Evolutionary conservation across 2,329 filamentous ascomycete species (phyloP).

Genomic region (Tolypocladium pustulatum): DNA sequence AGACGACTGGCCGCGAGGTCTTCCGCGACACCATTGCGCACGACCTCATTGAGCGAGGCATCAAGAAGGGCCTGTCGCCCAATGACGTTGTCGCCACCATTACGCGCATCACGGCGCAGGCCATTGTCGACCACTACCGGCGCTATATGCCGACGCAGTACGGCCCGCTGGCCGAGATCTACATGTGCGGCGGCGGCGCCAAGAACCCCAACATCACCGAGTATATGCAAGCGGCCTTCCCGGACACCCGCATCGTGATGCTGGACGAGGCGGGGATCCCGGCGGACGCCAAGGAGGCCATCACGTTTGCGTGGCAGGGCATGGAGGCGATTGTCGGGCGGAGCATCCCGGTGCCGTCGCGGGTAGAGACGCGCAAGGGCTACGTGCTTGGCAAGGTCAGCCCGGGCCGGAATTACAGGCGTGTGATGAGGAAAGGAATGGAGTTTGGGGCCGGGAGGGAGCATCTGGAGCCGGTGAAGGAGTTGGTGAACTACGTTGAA

Average conservation of each 20-base stretch:
- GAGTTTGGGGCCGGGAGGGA: constrained; percentile 34
- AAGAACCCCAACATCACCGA: constrained; percentile 45
- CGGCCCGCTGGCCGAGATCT: constrained; percentile 39
- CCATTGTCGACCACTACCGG: constrained; percentile 38
- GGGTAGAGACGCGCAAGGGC: constrained; percentile 38
- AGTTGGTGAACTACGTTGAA: constrained; percentile 38
- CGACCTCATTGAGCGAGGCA: constrained; percentile 36
- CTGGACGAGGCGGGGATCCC: constrained; percentile 48
- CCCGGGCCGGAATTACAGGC: constrained; percentile 43
- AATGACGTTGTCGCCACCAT: constrained; percentile 47
- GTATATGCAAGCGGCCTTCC: constrained; percentile 39
- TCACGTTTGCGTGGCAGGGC: constrained; percentile 46
- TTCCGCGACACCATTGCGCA: constrained; percentile 46
- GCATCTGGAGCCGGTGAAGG: constrained; percentile 33
- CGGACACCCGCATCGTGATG: constrained; percentile 37
- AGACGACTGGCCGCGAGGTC: constrained; percentile 49
- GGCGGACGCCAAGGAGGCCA: constrained; percentile 45
- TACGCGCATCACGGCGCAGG: constrained; percentile 48
- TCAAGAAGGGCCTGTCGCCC: constrained; percentile 29
- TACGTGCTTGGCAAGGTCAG: constrained; percentile 45
- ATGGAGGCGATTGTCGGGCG: constrained; percentile 48
- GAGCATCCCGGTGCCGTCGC: constrained; percentile 39
- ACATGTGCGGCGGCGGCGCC: constrained; percentile 50
- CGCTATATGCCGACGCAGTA: constrained; percentile 34
- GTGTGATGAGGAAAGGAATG: constrained; percentile 40